Conservation (phyloP, 129 eudicot species). For the Smallanthus sonchifolius region DNA sequence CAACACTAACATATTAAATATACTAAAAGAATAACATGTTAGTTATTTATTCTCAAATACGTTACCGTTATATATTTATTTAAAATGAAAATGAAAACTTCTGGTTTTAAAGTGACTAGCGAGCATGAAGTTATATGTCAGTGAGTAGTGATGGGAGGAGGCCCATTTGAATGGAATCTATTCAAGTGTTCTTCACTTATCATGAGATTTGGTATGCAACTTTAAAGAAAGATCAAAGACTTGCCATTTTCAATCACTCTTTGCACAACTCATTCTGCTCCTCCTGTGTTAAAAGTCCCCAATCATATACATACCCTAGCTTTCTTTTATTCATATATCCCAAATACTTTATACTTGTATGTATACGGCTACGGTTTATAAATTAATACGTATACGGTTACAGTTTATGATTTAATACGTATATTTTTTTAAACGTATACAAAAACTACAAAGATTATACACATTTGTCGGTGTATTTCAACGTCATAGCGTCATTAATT, state of each 20-base stretch:
- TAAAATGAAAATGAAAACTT: not conserved
- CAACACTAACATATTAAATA: too few relatives aligned
- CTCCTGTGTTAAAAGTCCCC: conserved; percentile 21
- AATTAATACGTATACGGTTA: too few relatives aligned
- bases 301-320: conserved; percentile 18
- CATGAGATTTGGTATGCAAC: conserved; percentile 21
- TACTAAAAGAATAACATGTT: too few relatives aligned
- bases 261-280: conserved; percentile 14
- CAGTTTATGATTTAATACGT: not conserved
- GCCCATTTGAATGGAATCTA: conserved; percentile 35
- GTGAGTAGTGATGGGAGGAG: conserved; percentile 39
- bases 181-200: conserved; percentile 21
- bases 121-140: conserved; percentile 35
- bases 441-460: not conserved
- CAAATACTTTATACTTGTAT: not conserved
- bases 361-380: too few relatives aligned
- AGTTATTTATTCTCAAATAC: too few relatives aligned
- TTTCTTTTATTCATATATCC: not conserved
- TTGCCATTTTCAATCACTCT: conserved; percentile 33
- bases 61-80: not conserved
- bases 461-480: not conserved
- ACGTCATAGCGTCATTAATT: not conserved
- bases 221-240: conserved; percentile 26
- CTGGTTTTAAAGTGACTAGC: conserved; percentile 7
- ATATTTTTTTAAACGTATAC: not conserved